Evolutionary conservation across 1,284 basidiomycete genomes (phyloP).

Genomic region (Boletus nobilissimus): DNA sequence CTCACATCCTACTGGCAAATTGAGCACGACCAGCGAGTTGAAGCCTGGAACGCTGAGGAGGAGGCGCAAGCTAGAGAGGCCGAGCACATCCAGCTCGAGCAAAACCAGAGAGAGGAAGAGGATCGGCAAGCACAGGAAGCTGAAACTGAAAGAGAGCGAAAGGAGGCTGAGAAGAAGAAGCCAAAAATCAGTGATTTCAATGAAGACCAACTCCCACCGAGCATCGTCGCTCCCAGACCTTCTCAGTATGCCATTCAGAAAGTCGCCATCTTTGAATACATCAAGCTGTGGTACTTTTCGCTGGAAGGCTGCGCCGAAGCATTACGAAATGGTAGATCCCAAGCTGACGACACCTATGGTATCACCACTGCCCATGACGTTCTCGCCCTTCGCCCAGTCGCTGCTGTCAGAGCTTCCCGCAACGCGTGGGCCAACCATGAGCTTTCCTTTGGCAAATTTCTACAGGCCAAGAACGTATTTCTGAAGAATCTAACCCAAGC

Average conservation of each 20-base stretch:
- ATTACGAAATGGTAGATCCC: too few species aligned
- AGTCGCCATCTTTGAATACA: constrained; percentile 7
- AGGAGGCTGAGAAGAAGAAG: constrained; percentile 19
- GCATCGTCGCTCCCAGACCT: neutral
- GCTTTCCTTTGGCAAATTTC: neutral
- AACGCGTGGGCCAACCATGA: neutral
- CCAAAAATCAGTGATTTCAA: neutral
- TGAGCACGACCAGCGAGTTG: too few species aligned
- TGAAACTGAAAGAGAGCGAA: too few species aligned
- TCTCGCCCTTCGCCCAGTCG: neutral
- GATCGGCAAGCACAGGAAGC: too few species aligned
- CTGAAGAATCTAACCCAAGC: neutral
- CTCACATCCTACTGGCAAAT: too few species aligned
- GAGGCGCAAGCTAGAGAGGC: too few species aligned
- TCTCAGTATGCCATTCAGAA: constrained; percentile 40
- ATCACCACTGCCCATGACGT: neutral
- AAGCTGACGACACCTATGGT: neutral
- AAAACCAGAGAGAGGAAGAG: too few species aligned
- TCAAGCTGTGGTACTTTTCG: constrained; percentile 42
- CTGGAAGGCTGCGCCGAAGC: constrained; percentile 33
- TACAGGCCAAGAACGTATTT: neutral
- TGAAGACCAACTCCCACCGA: neutral
- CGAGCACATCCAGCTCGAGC: too few species aligned
- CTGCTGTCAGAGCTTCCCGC: neutral
- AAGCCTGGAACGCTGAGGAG: too few species aligned